Evolutionary conservation across 1,139 yeast genomes (phyloP).

Genomic region (Yamadazyma jaroonii): DNA sequence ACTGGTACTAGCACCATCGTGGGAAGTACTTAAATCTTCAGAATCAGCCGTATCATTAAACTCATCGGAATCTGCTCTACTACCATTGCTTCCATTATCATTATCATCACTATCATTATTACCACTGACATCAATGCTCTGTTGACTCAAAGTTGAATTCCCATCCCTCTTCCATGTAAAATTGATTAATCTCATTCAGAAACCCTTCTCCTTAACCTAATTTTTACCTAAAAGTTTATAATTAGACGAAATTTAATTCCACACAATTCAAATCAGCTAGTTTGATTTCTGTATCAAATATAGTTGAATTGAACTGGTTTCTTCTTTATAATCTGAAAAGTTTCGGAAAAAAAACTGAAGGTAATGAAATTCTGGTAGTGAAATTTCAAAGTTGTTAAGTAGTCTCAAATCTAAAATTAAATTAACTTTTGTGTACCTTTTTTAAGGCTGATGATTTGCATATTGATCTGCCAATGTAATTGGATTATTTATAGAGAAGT

Average conservation of each 20-base stretch:
- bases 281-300: too few relatives aligned
- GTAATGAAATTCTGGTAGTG: too few relatives aligned
- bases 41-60: neutral
- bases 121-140: neutral
- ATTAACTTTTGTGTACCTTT: too few relatives aligned
- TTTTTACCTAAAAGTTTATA: neutral
- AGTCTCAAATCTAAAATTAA: too few relatives aligned
- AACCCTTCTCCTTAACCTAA: neutral
- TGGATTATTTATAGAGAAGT: too few relatives aligned
- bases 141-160: neutral
- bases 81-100: neutral
- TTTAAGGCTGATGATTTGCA: too few relatives aligned
- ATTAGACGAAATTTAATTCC: too few relatives aligned
- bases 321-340: too few relatives aligned
- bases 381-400: too few relatives aligned
- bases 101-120: neutral
- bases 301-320: too few relatives aligned
- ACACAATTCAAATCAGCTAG: too few relatives aligned
- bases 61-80: neutral
- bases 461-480: too few relatives aligned
- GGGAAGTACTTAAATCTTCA: neutral
- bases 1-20: neutral
- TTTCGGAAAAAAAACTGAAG: neutral
- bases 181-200: neutral
- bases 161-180: neutral